phyloP scores from a whole-genome alignment of 345 rosid species.

The Alliaria petiolata region DNA sequence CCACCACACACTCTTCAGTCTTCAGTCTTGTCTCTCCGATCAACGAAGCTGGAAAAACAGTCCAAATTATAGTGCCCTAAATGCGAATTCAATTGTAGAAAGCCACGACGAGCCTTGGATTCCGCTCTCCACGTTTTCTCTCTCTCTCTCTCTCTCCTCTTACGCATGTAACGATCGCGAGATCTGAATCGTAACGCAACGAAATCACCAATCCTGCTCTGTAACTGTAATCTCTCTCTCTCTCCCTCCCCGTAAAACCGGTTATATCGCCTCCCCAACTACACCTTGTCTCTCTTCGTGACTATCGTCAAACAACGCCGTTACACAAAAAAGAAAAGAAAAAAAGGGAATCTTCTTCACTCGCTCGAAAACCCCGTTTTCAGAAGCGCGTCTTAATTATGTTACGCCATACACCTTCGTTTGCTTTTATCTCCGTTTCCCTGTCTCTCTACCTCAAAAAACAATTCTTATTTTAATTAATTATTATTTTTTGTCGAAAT shows the following conservation, averaged over 20 bases:
- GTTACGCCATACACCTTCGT: background rate
- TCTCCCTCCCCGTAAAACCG: background rate
- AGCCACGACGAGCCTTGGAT: constrained; percentile 17
- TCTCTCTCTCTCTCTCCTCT: constrained; percentile 14
- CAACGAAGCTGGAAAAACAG: background rate
- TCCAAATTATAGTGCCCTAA: background rate
- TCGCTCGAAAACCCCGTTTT: constrained; percentile 3
- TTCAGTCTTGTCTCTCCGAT: background rate
- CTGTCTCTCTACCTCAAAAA: background rate
- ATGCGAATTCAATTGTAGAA: constrained; percentile 2
- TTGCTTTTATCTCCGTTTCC: constrained; percentile 26
- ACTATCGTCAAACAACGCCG: constrained; percentile 33
- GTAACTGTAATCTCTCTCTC: constrained; percentile 27
- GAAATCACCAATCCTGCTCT: constrained; percentile 21
- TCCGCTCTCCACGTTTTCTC: constrained; percentile 11
- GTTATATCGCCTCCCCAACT: background rate
- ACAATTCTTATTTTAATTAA: background rate
- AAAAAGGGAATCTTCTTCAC: background rate
- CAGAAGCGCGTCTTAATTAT: constrained; percentile 3
- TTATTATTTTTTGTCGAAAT: too few relatives aligned
- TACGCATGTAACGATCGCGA: constrained; percentile 33
- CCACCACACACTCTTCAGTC: background rate
- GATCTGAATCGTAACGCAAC: constrained; percentile 43
- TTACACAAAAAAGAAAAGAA: constrained; percentile 12
- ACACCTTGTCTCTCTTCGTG: constrained; percentile 26